Evolutionary conservation across 805 yeast species (phyloP), one percentile per base, ranked within the genome.

Genomic region (Saccharomycopsis fermentans): DNA sequence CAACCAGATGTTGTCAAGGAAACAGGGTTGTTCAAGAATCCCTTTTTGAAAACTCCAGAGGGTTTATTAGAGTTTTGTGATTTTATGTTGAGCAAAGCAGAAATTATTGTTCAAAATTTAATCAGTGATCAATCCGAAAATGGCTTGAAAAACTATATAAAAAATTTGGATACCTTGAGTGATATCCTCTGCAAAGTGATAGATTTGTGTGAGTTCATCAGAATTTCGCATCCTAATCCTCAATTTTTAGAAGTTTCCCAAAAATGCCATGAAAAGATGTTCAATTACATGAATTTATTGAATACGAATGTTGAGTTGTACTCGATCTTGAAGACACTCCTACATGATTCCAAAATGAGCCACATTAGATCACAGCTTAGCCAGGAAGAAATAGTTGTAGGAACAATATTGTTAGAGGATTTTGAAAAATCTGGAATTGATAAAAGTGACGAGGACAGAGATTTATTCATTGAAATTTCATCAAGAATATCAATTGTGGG

Each of bases 131-230:
- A 74, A 24, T 65, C 78, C 1, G 68, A 65, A 0, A 73, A 74
- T 9, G 87, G 80, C 1, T 65, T 78, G 21, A 63, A 65, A 17
- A 69, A 74, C 4, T 88, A 81, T 57, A 79, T 92, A 57, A 68
- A 81, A 50, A 81, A 83, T 56, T 73, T 94, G 63, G 99, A 94
- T 68, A 81, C 90, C 63, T 72, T 94, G 43, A 87, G 96, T 66
- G 98, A 94, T 68, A 80, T 86, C 32, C 71, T 94, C 34, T 94
- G 99, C 68, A 81, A 96, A 58, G 97, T 90, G 5, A 91, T 94
- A 47, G 99, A 94, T 70, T 78, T 92, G 55, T 92, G 96, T 39
- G 98, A 91, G 65, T 92, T 92, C 72, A 82, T 94, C 32, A 75
- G 98, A 53, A 90, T 90, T 26, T 83, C 86, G 1, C 98, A 92